These are phyloP conservation scores for Penicillium sp. DNA, from an alignment of 2,329 filamentous ascomycete genomes.

Conservation along the genomic window DNA sequence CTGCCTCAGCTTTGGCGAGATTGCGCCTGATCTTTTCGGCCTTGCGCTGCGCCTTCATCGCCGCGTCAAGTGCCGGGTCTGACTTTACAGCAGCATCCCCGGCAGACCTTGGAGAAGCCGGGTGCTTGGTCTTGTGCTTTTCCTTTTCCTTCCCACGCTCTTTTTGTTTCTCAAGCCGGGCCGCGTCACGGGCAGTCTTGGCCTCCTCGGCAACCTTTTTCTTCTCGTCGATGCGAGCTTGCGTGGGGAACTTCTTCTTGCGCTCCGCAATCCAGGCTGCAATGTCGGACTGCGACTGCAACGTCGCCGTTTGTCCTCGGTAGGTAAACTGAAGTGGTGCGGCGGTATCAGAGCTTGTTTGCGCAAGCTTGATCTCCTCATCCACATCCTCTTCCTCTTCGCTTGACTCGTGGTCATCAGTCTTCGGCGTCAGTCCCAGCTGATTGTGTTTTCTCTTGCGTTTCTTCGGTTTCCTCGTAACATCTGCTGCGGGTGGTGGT, in stretches of 20 bases:
- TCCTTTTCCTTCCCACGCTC: conserved; percentile 41
- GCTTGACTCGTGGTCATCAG: conserved; percentile 54
- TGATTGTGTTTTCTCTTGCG: conserved; percentile 54
- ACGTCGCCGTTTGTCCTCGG: conserved; percentile 59
- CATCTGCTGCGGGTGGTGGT: conserved; percentile 46
- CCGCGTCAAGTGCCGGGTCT: conserved; percentile 40
- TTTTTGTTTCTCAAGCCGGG: conserved; percentile 48
- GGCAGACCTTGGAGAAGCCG: conserved; percentile 9
- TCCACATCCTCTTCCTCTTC: conserved; percentile 54
- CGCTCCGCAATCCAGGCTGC: conserved; percentile 81
- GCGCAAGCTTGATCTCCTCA: conserved; percentile 52
- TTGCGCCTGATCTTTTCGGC: conserved; percentile 51
- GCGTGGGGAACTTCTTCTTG: conserved; percentile 79
- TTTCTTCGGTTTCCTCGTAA: conserved; percentile 46
- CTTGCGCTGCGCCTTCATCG: conserved; percentile 46
- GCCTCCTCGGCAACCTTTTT: conserved; percentile 70
- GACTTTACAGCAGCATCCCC: conserved; percentile 34
- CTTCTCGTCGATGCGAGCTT: conserved; percentile 67
- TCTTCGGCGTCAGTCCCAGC: conserved; percentile 55
- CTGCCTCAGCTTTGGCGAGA: conserved; percentile 57
- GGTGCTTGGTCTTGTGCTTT: conserved; percentile 38
- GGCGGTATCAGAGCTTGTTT: conserved; percentile 25
- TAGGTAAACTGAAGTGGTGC: conserved; percentile 59
- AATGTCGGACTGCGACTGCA: conserved; percentile 70
- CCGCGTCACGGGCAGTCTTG: conserved; percentile 52